These are phyloP conservation scores for Xerocomus brunneocitrinus DNA, from an alignment of 768 basidiomycete species.

Conservation along the genomic window DNA sequence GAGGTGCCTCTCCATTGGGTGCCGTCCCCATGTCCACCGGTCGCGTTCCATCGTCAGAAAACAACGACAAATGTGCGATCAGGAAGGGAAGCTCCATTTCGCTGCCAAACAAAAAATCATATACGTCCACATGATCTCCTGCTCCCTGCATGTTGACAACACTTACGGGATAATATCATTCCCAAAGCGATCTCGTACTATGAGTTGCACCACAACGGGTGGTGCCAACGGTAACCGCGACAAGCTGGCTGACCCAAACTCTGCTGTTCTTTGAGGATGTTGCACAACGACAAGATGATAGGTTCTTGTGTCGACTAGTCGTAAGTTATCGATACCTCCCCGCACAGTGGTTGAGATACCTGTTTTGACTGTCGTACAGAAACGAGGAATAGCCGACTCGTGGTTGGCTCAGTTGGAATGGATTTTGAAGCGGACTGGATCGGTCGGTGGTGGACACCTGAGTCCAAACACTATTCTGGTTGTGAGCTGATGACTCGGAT, in stretches of 20 bases:
- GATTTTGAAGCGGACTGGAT: conserved; percentile 35
- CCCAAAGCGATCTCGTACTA: conserved; percentile 66
- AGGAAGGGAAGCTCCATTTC: conserved; percentile 86
- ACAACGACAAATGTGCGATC: conserved; percentile 76
- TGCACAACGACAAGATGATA: conserved; percentile 86
- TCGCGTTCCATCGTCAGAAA: conserved; percentile 60
- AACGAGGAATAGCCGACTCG: conserved; percentile 58
- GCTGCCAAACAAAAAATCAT: conserved; percentile 37
- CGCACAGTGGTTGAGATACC: conserved; percentile 35
- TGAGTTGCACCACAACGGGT: conserved; percentile 76
- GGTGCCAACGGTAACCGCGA: conserved; percentile 83
- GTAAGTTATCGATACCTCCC: conserved; percentile 16
- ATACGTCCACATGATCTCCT: conserved; percentile 19
- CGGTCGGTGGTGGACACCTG: conserved; percentile 24
- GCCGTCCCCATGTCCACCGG: conserved; percentile 62
- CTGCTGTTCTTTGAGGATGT: conserved; percentile 76
- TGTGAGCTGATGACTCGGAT: conserved; percentile 29
- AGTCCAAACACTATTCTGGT: conserved; percentile 25
- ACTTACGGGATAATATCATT: conserved; percentile 77
- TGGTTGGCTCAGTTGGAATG: conserved; percentile 39
- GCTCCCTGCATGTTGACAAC: conserved; percentile 16
- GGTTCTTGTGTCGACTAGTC: conserved; percentile 36
- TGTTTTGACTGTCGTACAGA: conserved; percentile 48
- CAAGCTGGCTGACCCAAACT: conserved; percentile 68
- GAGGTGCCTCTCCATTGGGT: conserved; percentile 38